phyloP scores from a whole-genome alignment of 1,139 yeast species.

The Maudiozyma humilis region DNA sequence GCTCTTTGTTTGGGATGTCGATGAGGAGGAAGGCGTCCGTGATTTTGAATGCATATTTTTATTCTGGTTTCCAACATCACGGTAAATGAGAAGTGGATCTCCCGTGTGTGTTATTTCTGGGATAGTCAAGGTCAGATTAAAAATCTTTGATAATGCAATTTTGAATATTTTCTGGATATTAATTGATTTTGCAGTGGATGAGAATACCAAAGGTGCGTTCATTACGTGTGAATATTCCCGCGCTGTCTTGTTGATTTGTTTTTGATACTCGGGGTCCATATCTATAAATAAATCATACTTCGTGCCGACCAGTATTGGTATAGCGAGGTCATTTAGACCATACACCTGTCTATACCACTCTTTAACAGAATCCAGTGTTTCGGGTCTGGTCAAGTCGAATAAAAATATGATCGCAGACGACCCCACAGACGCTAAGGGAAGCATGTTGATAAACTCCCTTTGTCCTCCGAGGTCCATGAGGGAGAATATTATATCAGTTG shows the following conservation, averaged over 20 bases:
- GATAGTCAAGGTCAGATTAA: constrained; percentile 73
- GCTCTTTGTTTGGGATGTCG: constrained; percentile 1
- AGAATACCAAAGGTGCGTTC: constrained; percentile 84
- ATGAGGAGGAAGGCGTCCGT: background rate
- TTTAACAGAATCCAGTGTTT: constrained; percentile 76
- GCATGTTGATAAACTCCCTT: constrained; percentile 90
- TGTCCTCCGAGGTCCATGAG: constrained; percentile 98
- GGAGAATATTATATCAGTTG: constrained; percentile 84
- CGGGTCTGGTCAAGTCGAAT: constrained; percentile 85
- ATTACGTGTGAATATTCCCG: constrained; percentile 83
- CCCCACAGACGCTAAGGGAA: constrained; percentile 86
- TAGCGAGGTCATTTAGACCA: constrained; percentile 85
- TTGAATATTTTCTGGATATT: constrained; percentile 93
- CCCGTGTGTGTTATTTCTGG: constrained; percentile 81
- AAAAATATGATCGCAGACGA: constrained; percentile 89
- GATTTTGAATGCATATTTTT: background rate
- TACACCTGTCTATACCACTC: constrained; percentile 95
- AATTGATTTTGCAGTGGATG: constrained; percentile 88
- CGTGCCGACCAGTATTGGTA: constrained; percentile 89
- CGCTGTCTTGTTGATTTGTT: constrained; percentile 78
- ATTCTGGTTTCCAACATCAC: constrained; percentile 24
- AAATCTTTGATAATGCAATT: constrained; percentile 83
- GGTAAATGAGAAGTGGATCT: constrained; percentile 80
- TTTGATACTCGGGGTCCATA: constrained; percentile 71
- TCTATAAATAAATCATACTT: constrained; percentile 85